phyloP scores from a whole-genome alignment of 345 rosid genomes.

The Trapa bicornis region DNA sequence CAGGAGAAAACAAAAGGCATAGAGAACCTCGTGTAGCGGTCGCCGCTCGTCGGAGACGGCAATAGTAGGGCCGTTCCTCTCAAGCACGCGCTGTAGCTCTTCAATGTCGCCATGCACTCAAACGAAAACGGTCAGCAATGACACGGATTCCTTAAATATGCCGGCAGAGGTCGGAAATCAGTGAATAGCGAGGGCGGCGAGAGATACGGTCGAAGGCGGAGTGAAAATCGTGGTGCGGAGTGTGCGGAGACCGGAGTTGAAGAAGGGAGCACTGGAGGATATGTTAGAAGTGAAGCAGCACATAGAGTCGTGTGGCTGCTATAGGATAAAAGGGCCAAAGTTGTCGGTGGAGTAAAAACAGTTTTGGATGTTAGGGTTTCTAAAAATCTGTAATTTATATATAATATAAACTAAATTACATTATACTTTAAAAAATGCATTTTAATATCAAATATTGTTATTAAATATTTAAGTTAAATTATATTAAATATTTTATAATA shows the following conservation, averaged over 20 bases:
- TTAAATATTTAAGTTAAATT: no score
- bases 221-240: slow-evolving; percentile 2
- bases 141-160: neutral
- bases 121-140: neutral
- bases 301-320: neutral
- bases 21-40: slow-evolving; percentile 30
- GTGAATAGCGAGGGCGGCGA: slow-evolving; percentile 1
- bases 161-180: neutral
- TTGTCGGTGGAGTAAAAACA: neutral
- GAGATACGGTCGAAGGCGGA: neutral
- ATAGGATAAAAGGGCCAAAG: neutral
- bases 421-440: no score
- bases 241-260: neutral
- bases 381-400: no score
- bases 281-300: neutral
- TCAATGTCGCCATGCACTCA: slow-evolving; percentile 28
- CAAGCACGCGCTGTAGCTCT: slow-evolving; percentile 27
- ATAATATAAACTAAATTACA: no score
- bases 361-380: no score
- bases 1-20: neutral
- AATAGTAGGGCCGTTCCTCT: slow-evolving; percentile 23
- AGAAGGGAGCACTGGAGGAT: neutral
- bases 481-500: no score
- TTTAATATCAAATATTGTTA: no score
- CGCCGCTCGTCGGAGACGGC: slow-evolving; percentile 19